Percentiles rank a stretch among this genome's conserved stretches.
phyloP scores from a whole-genome alignment of 768 basidiomycete species.

The Suillus variegatus region DNA sequence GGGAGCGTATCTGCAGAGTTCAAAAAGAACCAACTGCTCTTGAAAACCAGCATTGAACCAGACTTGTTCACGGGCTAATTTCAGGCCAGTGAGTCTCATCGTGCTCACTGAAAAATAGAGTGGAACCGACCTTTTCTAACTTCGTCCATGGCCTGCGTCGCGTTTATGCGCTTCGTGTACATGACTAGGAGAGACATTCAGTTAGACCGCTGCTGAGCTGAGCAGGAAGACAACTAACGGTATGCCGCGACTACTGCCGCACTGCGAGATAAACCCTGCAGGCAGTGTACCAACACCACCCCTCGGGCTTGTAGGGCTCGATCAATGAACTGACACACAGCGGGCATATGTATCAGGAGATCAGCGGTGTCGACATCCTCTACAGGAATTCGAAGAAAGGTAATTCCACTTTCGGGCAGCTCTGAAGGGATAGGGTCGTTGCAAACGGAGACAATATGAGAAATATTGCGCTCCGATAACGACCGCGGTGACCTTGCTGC shows the following conservation, averaged over 20 bases:
- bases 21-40: conserved; percentile 76
- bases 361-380: conserved; percentile 73
- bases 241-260: conserved; percentile 78
- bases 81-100: conserved; percentile 5
- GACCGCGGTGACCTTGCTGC: conserved; percentile 73
- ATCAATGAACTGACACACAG: conserved; percentile 67
- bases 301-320: conserved; percentile 59
- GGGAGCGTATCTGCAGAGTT: conserved; percentile 69
- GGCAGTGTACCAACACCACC: conserved; percentile 65
- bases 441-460: conserved; percentile 81
- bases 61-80: conserved; percentile 69
- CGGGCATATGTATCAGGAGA: conserved; percentile 65
- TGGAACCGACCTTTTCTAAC: conserved; percentile 56
- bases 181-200: conserved; percentile 51
- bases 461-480: conserved; percentile 72
- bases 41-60: conserved; percentile 82
- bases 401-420: conserved; percentile 64
- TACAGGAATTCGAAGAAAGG: conserved; percentile 69
- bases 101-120: conserved; percentile 8
- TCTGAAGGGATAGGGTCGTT: conserved; percentile 71
- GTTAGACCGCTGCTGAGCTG: background rate
- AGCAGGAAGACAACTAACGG: conserved; percentile 43
- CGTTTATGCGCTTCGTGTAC: conserved; percentile 57
- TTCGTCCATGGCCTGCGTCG: conserved; percentile 58
- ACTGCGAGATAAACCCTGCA: conserved; percentile 65